A percentile compares a stretch with the other conserved stretches of the same genome.
phyloP scores from a whole-genome alignment of 805 yeast species.

The Saturnispora hagleri region DNA sequence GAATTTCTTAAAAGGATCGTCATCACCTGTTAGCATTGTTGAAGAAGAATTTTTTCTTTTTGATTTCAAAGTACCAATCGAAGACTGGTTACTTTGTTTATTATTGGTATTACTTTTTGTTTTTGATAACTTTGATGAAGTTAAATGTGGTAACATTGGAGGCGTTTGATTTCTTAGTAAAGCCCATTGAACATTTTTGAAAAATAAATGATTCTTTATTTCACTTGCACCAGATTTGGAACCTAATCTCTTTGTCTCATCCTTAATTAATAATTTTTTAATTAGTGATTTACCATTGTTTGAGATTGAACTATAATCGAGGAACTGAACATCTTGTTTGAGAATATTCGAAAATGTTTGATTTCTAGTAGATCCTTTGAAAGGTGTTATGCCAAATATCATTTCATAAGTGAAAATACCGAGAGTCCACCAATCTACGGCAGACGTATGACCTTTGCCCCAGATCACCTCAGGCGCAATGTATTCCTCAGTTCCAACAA shows the following conservation, averaged over 20 bases:
- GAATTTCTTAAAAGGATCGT: slow-evolving; percentile 78
- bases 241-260: slow-evolving; percentile 82
- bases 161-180: slow-evolving; percentile 85
- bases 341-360: slow-evolving; percentile 83
- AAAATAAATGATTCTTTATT: slow-evolving; percentile 82
- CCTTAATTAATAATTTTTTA: slow-evolving; percentile 75
- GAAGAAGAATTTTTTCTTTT: slow-evolving; percentile 26
- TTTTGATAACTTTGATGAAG: slow-evolving; percentile 17
- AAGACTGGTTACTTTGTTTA: slow-evolving; percentile 18
- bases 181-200: slow-evolving; percentile 93
- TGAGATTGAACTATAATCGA: slow-evolving; percentile 49
- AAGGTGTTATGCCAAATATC: slow-evolving; percentile 94
- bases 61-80: slow-evolving; percentile 38
- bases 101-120: slow-evolving; percentile 10
- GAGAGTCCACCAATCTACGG: slow-evolving; percentile 99
- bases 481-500: slow-evolving; percentile 98
- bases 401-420: slow-evolving; percentile 91
- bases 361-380: slow-evolving; percentile 83
- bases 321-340: slow-evolving; percentile 74
- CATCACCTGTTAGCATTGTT: slow-evolving; percentile 13
- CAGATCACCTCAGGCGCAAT: slow-evolving; percentile 97
- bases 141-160: slow-evolving; percentile 84
- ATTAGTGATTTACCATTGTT: slow-evolving; percentile 73
- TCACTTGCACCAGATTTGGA: slow-evolving; percentile 94
- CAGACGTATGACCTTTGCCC: slow-evolving; percentile 95